Evolutionary conservation across 2,329 filamentous ascomycete genomes (phyloP).

Genomic region (Didymella arachidicola): DNA sequence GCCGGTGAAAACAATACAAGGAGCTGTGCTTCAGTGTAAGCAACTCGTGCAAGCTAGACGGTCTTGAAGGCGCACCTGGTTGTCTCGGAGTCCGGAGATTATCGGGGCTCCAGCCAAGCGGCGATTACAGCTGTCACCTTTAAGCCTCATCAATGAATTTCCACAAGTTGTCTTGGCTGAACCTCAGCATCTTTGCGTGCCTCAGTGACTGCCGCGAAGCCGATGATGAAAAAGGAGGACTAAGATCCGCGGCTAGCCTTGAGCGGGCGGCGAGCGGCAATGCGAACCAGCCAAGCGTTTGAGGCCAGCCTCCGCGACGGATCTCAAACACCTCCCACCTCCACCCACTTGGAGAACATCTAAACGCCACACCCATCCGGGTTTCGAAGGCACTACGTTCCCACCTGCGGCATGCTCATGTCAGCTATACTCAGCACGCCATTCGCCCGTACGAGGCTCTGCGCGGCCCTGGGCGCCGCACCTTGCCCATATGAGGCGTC

Average conservation of each 20-base stretch:
- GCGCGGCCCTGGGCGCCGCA: slow-evolving; percentile 36
- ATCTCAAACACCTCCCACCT: slow-evolving; percentile 39
- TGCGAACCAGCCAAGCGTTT: slow-evolving; percentile 34
- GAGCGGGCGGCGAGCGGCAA: slow-evolving; percentile 27
- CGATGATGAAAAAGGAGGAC: slow-evolving; percentile 11
- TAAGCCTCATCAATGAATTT: slow-evolving; percentile 20
- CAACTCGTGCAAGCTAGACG: neutral
- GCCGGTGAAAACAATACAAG: slow-evolving; percentile 2
- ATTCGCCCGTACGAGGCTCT: slow-evolving; percentile 35
- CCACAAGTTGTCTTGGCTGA: slow-evolving; percentile 15
- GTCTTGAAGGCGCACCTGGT: slow-evolving; percentile 8
- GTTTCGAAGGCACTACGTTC: slow-evolving; percentile 40
- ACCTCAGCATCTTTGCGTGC: slow-evolving; percentile 8
- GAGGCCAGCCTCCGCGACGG: slow-evolving; percentile 33
- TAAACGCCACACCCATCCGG: slow-evolving; percentile 33
- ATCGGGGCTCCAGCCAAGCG: slow-evolving; percentile 15
- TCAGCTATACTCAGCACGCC: slow-evolving; percentile 22
- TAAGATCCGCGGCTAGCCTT: slow-evolving; percentile 13
- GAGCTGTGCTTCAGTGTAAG: neutral
- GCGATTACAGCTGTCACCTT: slow-evolving; percentile 30
- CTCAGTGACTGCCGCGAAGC: slow-evolving; percentile 7
- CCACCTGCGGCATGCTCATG: slow-evolving; percentile 24
- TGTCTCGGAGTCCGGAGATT: slow-evolving; percentile 15
- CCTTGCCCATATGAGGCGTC: slow-evolving; percentile 40
- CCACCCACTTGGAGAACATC: slow-evolving; percentile 31